These are phyloP conservation scores for Fusarium napiforme DNA, from an alignment of 2,329 filamentous ascomycete species.

Conservation along the genomic window DNA sequence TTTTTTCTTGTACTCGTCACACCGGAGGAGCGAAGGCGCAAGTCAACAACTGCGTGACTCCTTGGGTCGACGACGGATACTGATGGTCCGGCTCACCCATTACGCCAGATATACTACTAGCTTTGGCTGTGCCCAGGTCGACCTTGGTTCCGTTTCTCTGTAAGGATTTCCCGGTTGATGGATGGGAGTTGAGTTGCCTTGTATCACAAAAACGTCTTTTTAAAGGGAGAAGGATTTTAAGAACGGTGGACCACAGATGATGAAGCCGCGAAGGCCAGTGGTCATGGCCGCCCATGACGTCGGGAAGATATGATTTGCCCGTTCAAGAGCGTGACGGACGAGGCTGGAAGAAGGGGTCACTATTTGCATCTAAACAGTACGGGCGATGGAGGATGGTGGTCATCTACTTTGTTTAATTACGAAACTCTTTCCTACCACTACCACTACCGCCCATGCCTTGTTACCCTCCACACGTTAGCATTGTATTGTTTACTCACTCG, in stretches of 20 bases:
- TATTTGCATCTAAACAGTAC: slow-evolving; percentile 49
- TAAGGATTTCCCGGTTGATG: slow-evolving; percentile 46
- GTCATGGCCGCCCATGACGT: slow-evolving; percentile 26
- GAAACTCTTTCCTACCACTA: slow-evolving; percentile 49
- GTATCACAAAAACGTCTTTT: slow-evolving; percentile 48
- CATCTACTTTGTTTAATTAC: slow-evolving; percentile 66
- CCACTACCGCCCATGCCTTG: slow-evolving; percentile 4
- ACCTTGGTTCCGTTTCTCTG: slow-evolving; percentile 46
- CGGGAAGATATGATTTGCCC: slow-evolving; percentile 31
- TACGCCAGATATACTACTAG: slow-evolving; percentile 38
- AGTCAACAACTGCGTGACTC: slow-evolving; percentile 34
- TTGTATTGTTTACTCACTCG: slow-evolving; percentile 20
- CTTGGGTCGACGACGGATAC: slow-evolving; percentile 26
- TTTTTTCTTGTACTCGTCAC: slow-evolving; percentile 50
- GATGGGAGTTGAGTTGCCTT: slow-evolving; percentile 44
- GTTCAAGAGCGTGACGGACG: slow-evolving; percentile 34
- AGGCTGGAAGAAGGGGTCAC: slow-evolving; percentile 34
- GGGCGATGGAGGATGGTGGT: slow-evolving; percentile 53
- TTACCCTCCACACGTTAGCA: slow-evolving; percentile 20
- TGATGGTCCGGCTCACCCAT: slow-evolving; percentile 28
- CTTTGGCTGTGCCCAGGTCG: slow-evolving; percentile 45
- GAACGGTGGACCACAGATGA: slow-evolving; percentile 36
- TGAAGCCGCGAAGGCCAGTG: slow-evolving; percentile 36
- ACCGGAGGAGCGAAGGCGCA: slow-evolving; percentile 42
- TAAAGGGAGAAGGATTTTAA: slow-evolving; percentile 39